phyloP scores from a whole-genome alignment of 768 basidiomycete genomes.

The Pulveroboletus ravenelii region DNA sequence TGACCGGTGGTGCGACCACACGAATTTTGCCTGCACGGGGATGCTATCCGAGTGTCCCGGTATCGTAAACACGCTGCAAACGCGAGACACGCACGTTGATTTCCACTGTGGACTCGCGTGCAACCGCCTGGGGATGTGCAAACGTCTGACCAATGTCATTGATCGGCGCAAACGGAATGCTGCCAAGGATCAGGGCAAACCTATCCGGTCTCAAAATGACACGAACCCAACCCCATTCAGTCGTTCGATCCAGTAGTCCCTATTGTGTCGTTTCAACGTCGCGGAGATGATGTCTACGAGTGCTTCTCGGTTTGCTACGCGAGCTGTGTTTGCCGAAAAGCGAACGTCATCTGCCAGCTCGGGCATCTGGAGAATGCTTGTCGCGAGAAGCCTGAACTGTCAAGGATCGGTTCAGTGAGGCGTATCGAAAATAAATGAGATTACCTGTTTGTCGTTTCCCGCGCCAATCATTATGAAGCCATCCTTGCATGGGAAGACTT shows the following conservation, averaged over 20 bases:
- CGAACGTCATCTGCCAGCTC: conserved; percentile 54
- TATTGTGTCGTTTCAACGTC: conserved; percentile 49
- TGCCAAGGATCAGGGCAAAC: conserved; percentile 25
- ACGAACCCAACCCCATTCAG: conserved; percentile 77
- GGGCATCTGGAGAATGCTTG: conserved; percentile 57
- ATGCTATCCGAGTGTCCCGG: conserved; percentile 41
- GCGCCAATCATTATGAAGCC: conserved; percentile 93
- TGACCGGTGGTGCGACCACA: conserved; percentile 75
- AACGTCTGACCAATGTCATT: conserved; percentile 90
- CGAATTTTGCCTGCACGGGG: conserved; percentile 72
- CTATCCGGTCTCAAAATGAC: conserved; percentile 1
- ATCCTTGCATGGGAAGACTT: conserved; percentile 82
- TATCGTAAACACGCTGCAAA: conserved; percentile 26
- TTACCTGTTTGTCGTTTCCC: conserved; percentile 82
- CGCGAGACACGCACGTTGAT: conserved; percentile 56
- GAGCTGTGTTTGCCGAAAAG: conserved; percentile 68
- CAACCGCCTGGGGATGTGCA: conserved; percentile 78
- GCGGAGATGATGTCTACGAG: conserved; percentile 66
- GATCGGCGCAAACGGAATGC: conserved; percentile 86
- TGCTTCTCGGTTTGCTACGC: conserved; percentile 72
- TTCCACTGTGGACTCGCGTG: conserved; percentile 69
- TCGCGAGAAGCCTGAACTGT: conserved; percentile 68
- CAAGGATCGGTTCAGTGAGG: conserved; percentile 9
- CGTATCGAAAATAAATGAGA: conserved; percentile 1
- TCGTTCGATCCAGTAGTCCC: conserved; percentile 69